Percentiles rank a stretch among this genome's conserved stretches.
These are phyloP conservation scores for Kodamaea neixiangensis DNA, from an alignment of 805 yeast species.

Conservation along the genomic window DNA sequence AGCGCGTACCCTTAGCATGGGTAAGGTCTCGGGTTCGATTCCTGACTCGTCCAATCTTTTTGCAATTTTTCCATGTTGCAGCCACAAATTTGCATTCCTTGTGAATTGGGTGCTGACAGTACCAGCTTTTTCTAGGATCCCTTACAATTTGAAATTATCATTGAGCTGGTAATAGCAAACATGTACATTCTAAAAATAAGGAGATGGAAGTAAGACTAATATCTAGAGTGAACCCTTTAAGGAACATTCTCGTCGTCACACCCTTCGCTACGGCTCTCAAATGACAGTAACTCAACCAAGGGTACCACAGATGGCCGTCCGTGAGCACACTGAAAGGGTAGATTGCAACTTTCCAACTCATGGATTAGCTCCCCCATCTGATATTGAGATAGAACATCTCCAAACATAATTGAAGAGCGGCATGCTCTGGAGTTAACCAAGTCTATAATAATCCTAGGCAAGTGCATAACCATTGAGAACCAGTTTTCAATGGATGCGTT, in stretches of 20 bases:
- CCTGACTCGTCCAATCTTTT: slow-evolving; percentile 13
- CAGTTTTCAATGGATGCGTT: slow-evolving; percentile 17
- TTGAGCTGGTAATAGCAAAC: too few relatives aligned
- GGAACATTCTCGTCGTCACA: too few relatives aligned
- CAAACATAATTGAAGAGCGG: slow-evolving; percentile 70
- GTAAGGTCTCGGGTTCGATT: slow-evolving; percentile 14
- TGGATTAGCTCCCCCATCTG: slow-evolving; percentile 50
- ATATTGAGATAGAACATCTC: slow-evolving; percentile 44
- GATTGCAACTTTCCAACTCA: slow-evolving; percentile 47
- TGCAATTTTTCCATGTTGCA: too few relatives aligned
- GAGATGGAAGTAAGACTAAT: too few relatives aligned
- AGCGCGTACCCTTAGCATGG: slow-evolving; percentile 11
- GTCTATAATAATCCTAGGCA: slow-evolving; percentile 56
- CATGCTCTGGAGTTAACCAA: slow-evolving; percentile 65
- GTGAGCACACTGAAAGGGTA: slow-evolving; percentile 84
- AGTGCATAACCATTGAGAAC: slow-evolving; percentile 21
- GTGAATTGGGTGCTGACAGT: too few relatives aligned
- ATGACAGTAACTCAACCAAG: slow-evolving; percentile 16
- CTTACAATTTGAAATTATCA: too few relatives aligned
- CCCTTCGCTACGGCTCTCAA: background rate
- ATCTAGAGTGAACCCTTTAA: too few relatives aligned
- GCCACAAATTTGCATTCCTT: too few relatives aligned
- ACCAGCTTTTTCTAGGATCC: too few relatives aligned
- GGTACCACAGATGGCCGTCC: slow-evolving; percentile 78
- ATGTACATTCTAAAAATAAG: too few relatives aligned